Evolutionary conservation across 306 rosid genomes (phyloP).

Genomic region (Corylus heterophylla): DNA sequence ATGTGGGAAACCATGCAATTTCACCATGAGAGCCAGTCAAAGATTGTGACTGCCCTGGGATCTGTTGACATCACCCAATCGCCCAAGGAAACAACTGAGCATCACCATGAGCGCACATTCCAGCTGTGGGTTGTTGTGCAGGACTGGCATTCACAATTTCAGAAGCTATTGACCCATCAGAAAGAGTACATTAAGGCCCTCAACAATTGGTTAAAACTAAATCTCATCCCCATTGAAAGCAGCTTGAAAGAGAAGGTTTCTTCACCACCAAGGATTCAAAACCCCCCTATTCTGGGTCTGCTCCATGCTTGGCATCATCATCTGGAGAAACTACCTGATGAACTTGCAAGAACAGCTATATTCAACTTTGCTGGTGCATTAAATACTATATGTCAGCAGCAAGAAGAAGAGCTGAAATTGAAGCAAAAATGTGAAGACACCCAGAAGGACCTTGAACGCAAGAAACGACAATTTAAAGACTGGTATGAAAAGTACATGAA

Average conservation of each 20-base stretch:
- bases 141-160: constrained; percentile 73
- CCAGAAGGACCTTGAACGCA: constrained; percentile 70
- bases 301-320: constrained; percentile 73
- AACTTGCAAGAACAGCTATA: constrained; percentile 65
- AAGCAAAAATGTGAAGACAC: constrained; percentile 77
- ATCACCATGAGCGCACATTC: constrained; percentile 74
- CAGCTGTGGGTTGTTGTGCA: constrained; percentile 68
- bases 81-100: constrained; percentile 74
- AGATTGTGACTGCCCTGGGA: constrained; percentile 36
- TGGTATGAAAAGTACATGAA: constrained; percentile 74
- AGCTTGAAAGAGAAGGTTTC: constrained; percentile 88
- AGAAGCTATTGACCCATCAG: constrained; percentile 60
- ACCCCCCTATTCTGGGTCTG: constrained; percentile 65
- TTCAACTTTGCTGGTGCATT: constrained; percentile 64
- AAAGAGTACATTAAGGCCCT: constrained; percentile 71
- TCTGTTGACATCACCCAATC: constrained; percentile 65
- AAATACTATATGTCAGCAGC: constrained; percentile 50
- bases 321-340: constrained; percentile 84
- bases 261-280: constrained; percentile 76
- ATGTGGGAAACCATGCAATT: constrained; percentile 74
- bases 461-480: constrained; percentile 65
- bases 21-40: constrained; percentile 61
- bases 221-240: constrained; percentile 90
- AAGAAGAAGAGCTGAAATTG: constrained; percentile 64
- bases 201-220: constrained; percentile 70